Conservation (phyloP, 306 rosid species). For the Corylus avellana region DNA sequence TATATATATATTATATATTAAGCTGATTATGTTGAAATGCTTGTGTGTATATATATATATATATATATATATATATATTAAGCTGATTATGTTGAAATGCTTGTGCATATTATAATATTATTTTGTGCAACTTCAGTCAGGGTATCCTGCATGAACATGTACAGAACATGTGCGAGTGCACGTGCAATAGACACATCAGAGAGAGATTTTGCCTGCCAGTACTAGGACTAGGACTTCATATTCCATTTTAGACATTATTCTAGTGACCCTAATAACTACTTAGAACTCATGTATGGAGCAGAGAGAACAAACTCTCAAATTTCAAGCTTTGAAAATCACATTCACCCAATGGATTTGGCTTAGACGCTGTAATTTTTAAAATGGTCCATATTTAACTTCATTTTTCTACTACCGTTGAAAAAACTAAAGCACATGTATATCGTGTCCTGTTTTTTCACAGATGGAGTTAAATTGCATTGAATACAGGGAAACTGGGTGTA, state of each 20-base stretch:
- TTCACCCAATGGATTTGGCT: neutral
- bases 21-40: neutral
- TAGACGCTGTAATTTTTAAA: too few relatives aligned
- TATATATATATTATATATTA: neutral
- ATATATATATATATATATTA: neutral
- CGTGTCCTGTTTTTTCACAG: too few relatives aligned
- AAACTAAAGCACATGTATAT: too few relatives aligned
- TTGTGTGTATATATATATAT: neutral
- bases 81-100: neutral
- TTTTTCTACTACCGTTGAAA: too few relatives aligned
- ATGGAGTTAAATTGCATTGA: neutral
- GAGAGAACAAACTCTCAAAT: neutral
- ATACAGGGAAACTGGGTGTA: constrained; percentile 10
- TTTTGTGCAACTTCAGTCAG: too few relatives aligned
- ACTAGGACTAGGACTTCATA: neutral
- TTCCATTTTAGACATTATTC: neutral
- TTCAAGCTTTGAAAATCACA: neutral
- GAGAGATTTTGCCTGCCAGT: too few relatives aligned
- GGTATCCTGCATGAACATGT: too few relatives aligned
- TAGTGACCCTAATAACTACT: neutral
- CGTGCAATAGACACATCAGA: too few relatives aligned
- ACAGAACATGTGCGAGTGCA: too few relatives aligned
- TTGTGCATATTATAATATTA: neutral
- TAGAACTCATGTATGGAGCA: neutral
- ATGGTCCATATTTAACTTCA: too few relatives aligned